Conservation (phyloP, 2,329 filamentous ascomycete species). For the Talaromyces sp. region DNA sequence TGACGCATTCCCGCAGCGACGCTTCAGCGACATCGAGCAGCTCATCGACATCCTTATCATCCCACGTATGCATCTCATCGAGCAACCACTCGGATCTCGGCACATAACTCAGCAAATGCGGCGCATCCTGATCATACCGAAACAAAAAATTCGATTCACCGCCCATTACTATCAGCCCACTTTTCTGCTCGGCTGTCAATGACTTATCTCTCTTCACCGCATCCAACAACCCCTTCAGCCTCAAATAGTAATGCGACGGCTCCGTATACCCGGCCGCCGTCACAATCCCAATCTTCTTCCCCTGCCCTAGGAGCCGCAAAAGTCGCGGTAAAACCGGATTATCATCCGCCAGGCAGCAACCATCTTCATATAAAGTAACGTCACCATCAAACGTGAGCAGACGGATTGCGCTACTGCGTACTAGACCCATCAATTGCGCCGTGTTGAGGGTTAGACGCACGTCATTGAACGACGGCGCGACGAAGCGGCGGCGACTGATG, state of each 20-base stretch:
- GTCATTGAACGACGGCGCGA: constrained; percentile 96
- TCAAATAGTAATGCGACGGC: constrained; percentile 78
- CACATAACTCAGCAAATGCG: constrained; percentile 67
- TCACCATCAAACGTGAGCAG: constrained; percentile 96
- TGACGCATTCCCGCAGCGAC: constrained; percentile 77
- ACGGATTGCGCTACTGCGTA: constrained; percentile 68
- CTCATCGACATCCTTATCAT: constrained; percentile 67
- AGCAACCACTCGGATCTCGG: constrained; percentile 59
- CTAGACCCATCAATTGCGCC: constrained; percentile 89
- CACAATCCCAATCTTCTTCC: constrained; percentile 88
- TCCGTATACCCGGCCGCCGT: constrained; percentile 95
- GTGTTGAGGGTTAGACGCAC: constrained; percentile 90
- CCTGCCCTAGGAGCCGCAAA: constrained; percentile 69
- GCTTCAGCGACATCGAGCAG: constrained; percentile 88
- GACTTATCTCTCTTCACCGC: constrained; percentile 64
- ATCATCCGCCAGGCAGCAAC: constrained; percentile 69
- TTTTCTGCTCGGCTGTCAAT: constrained; percentile 66
- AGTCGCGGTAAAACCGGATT: constrained; percentile 74
- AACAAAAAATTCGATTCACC: constrained; percentile 97
- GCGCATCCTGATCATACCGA: constrained; percentile 65
- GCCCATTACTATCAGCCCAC: constrained; percentile 85
- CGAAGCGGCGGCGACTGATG: constrained; percentile 88
- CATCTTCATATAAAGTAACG: constrained; percentile 92
- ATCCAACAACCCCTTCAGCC: constrained; percentile 82
- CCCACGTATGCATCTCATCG: constrained; percentile 53